Evolutionary conservation across 176 grass and related monocot species (phyloP), one percentile per base, ranked within the genome.

Genomic region (Cocos nucifera): DNA sequence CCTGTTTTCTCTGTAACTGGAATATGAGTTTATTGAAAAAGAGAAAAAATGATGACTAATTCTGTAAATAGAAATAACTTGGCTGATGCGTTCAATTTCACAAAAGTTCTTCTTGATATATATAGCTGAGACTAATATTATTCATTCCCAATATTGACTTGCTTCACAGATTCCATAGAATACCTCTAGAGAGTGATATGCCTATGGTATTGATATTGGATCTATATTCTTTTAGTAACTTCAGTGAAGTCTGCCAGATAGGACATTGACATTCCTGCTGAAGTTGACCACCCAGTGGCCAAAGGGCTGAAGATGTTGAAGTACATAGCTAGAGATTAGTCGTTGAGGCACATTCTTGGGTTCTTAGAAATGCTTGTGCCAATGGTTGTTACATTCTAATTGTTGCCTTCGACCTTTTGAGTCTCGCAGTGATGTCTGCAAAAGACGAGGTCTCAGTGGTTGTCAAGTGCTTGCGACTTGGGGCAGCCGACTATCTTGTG

Each of bases 301-400:
- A 97, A 91, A 69, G 89, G 93, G 16, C 85, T 85, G 55, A 98
- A 98, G 84, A 88, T 98, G 87, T 75, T 98, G 67, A 98, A 92
- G 69, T 98, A 92, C 84, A 88, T 98, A 51, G 70, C 80, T 60
- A 86, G 92, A 62, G 86, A 98, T 52, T 83, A 80, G 76, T 82
- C 80, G 19, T 66, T 98, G 61, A 79, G 78, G 27, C 93, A 78
- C 73, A 92, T 98, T 78, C 81, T 29, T 51, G 35, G 0, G 35
- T 44, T 9, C 10, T 2, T 44, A 44, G 10, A 44, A 12, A 44
- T 44, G 35, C 35, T 44, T 12, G 35, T 10, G 35, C 35, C 35
- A 44, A 1, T 1, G 10, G 35, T 57, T 6, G 6, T n/a, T 14
- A 32, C 21, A 12, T 10, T 17, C 73, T 12, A 14, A 6, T 8